These are phyloP conservation scores for Mimosa pudica DNA, from an alignment of 306 rosid species.

Conservation along the genomic window DNA sequence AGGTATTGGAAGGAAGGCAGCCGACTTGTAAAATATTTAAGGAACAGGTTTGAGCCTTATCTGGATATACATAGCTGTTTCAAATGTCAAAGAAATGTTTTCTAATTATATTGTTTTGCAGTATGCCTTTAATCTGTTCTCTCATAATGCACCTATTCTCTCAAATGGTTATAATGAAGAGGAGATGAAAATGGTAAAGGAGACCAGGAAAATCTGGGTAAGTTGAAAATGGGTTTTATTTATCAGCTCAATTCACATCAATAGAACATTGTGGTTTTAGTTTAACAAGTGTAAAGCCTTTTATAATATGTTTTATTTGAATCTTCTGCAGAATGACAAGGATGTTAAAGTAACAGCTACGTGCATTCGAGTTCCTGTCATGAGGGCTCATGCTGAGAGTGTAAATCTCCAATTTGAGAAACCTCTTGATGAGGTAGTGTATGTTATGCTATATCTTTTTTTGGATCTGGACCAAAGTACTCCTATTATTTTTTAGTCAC, in stretches of 20 bases:
- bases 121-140: constrained; percentile 97
- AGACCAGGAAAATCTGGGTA: constrained; percentile 96
- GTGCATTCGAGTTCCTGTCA: constrained; percentile 92
- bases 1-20: constrained; percentile 84
- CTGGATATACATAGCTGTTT: neutral
- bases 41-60: constrained; percentile 64
- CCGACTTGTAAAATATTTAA: constrained; percentile 84
- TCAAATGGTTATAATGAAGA: constrained; percentile 96
- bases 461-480: neutral
- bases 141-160: constrained; percentile 83
- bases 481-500: neutral
- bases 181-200: constrained; percentile 97
- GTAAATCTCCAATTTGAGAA: constrained; percentile 92
- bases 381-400: constrained; percentile 99
- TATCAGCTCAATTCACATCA: neutral
- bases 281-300: neutral
- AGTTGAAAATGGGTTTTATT: constrained; percentile 26
- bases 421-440: constrained; percentile 86
- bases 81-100: constrained; percentile 21
- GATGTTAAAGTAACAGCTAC: constrained; percentile 92
- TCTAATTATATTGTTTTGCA: constrained; percentile 48
- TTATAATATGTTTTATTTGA: neutral
- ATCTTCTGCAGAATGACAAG: constrained; percentile 65
- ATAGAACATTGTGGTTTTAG: neutral
- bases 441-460: neutral